phyloP scores from a whole-genome alignment of 495 filamentous ascomycete genomes.

The Penicillium argentinense region DNA sequence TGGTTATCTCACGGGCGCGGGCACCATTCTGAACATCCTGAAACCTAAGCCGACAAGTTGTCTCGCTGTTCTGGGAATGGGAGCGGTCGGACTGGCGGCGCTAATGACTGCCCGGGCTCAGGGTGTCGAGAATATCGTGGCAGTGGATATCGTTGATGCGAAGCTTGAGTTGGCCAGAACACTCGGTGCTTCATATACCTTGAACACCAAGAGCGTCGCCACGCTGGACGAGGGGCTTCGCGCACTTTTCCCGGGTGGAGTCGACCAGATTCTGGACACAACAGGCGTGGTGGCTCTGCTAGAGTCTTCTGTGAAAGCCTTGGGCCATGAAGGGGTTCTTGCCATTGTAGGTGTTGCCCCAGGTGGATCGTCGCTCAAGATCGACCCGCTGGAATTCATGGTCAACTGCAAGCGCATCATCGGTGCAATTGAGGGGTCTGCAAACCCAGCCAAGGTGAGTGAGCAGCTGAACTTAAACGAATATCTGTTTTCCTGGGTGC shows the following conservation, averaged over 20 bases:
- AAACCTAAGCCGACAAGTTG: constrained; percentile 18
- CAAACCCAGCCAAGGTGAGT: constrained; percentile 28
- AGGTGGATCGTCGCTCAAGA: constrained; percentile 25
- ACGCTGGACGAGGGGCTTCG: constrained; percentile 29
- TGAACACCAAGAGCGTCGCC: constrained; percentile 27
- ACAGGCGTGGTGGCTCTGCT: constrained; percentile 37
- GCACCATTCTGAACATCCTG: constrained; percentile 42
- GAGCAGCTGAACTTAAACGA: background rate
- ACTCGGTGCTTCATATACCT: constrained; percentile 43
- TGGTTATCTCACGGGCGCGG: constrained; percentile 49
- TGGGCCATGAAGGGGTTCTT: constrained; percentile 37
- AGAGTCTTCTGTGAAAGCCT: constrained; percentile 27
- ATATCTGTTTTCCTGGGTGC: background rate
- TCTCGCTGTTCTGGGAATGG: constrained; percentile 41
- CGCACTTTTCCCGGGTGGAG: constrained; percentile 29
- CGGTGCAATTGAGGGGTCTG: constrained; percentile 30
- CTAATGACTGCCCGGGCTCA: constrained; percentile 29
- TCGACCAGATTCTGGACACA: constrained; percentile 41
- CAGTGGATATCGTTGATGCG: constrained; percentile 41
- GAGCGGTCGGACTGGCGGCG: constrained; percentile 44
- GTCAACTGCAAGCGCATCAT: constrained; percentile 26
- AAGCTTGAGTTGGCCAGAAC: constrained; percentile 40
- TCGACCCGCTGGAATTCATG: constrained; percentile 29
- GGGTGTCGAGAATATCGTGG: constrained; percentile 34
- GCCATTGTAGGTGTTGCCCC: constrained; percentile 46